Percentiles rank a stretch among this genome's conserved stretches.
Conservation (phyloP, 2,329 filamentous ascomycete genomes). For the Drechslera avenae region DNA sequence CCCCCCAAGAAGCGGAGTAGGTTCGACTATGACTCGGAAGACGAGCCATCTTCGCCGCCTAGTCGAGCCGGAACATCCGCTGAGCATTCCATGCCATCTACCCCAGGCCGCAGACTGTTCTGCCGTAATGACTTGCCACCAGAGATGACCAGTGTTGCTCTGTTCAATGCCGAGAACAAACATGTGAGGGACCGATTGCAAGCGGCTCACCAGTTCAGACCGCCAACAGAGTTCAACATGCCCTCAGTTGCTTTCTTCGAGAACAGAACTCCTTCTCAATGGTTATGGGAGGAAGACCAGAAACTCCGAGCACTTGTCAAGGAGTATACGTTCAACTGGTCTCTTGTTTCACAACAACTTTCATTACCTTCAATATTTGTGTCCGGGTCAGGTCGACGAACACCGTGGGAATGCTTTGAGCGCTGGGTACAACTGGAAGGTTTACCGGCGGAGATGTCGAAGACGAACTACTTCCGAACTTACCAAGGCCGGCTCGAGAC, state of each 20-base stretch:
- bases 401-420: constrained; percentile 98
- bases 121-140: constrained; percentile 62
- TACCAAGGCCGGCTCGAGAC: constrained; percentile 68
- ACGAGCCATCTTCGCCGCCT: constrained; percentile 53
- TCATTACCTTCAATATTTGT: constrained; percentile 74
- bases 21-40: constrained; percentile 80
- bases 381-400: constrained; percentile 87
- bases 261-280: constrained; percentile 82
- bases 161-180: constrained; percentile 90
- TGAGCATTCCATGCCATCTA: constrained; percentile 51
- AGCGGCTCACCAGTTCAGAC: constrained; percentile 88
- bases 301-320: constrained; percentile 83
- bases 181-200: constrained; percentile 87
- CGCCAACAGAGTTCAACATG: constrained; percentile 90
- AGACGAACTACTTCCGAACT: constrained; percentile 91
- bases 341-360: constrained; percentile 83
- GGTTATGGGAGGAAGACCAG: constrained; percentile 89
- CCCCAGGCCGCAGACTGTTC: constrained; percentile 47
- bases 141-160: constrained; percentile 75
- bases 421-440: constrained; percentile 93
- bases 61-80: constrained; percentile 48
- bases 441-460: constrained; percentile 88
- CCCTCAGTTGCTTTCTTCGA: constrained; percentile 91
- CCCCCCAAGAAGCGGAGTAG: constrained; percentile 78
- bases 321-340: constrained; percentile 98